These are phyloP conservation scores for Flagelloscypha sp. DNA, from an alignment of 768 basidiomycete species.

Conservation along the genomic window DNA sequence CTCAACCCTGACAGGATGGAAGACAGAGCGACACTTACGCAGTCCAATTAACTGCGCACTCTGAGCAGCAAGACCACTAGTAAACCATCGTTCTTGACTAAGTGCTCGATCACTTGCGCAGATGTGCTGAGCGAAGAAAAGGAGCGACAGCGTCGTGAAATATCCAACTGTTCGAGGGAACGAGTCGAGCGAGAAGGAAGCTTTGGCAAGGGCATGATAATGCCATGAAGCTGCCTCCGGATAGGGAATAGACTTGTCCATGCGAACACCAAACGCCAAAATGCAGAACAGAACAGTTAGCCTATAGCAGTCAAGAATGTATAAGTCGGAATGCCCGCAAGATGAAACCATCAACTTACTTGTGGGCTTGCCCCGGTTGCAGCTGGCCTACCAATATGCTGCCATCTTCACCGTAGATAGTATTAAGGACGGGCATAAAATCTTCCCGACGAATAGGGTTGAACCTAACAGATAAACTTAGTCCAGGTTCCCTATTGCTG, in stretches of 20 bases:
- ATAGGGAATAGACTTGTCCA: constrained; percentile 32
- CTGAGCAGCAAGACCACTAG: constrained; percentile 35
- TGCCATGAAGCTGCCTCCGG: constrained; percentile 25
- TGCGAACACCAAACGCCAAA: constrained; percentile 37
- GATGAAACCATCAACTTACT: too few relatives aligned
- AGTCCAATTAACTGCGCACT: constrained; percentile 44
- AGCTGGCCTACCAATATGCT: too few relatives aligned
- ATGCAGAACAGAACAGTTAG: constrained; percentile 47
- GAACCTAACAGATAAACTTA: too few relatives aligned
- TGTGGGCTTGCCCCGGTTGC: too few relatives aligned
- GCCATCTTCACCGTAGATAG: too few relatives aligned
- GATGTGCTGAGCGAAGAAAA: constrained; percentile 33
- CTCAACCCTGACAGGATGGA: background rate
- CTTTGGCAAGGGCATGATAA: constrained; percentile 41
- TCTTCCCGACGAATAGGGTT: too few relatives aligned
- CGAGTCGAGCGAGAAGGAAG: constrained; percentile 38
- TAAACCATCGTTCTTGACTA: constrained; percentile 40
- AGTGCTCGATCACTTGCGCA: constrained; percentile 33
- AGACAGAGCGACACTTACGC: constrained; percentile 26
- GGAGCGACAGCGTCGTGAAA: constrained; percentile 40
- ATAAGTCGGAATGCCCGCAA: too few relatives aligned
- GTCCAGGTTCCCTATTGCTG: too few relatives aligned
- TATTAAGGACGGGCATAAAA: too few relatives aligned
- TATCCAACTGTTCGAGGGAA: constrained; percentile 36
- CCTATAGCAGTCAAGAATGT: constrained; percentile 42